Base-by-base conservation (phyloP, 108 stramenopile genomes). In the Hondaea fermentalgiana region DNA sequence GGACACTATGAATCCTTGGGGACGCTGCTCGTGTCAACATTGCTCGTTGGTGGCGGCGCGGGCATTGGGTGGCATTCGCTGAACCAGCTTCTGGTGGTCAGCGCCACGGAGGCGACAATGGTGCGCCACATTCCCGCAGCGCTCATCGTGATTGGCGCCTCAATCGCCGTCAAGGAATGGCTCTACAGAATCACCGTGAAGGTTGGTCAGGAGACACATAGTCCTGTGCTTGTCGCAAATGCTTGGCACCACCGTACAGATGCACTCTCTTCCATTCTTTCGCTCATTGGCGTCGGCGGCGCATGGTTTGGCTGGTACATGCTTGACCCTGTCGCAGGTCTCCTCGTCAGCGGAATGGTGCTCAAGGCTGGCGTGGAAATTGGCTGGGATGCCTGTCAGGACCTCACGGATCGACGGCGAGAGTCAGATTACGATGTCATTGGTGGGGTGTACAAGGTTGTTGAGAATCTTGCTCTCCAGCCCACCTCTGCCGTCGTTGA, bases 211-310 rank as follows among this genome's bases (percentile, higher is more conserved):
- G 60, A 91, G 60, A 87, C 96, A 17, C 95, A 96, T 92, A 96
- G 95, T 17, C 97, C 96, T 88, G 96, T 98, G 29, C 95, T 99
- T 44, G 94, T 98, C 87, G 97, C 98, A 64, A 99, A 99, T 93
- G 98, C 98, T 3, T 98, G 97, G 98, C 98, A 99, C 91, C 97
- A 98, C 93, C 94, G 98, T 5, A 95, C 95, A 47, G 98, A 99
- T 92, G 98, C 98, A 0, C 96, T 98, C 64, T 97, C 96, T 17
- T 95, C 95, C 23, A 92, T 99, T 23, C 90, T 98, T 89, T 97
- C 98, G 19, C 90, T 98, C 60, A 87, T 96, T 4, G 95, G 94
- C 51, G 97, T 99, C 88, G 95, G 92, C 0, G 93, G 96, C 60
- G 97, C 98, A 28, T 95, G 96, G 92, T 60, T 93, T 19, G 94